Evolutionary conservation across 1,284 basidiomycete genomes (phyloP), one percentile per base, ranked within the genome.

Genomic region (Rhodotorula sp.): DNA sequence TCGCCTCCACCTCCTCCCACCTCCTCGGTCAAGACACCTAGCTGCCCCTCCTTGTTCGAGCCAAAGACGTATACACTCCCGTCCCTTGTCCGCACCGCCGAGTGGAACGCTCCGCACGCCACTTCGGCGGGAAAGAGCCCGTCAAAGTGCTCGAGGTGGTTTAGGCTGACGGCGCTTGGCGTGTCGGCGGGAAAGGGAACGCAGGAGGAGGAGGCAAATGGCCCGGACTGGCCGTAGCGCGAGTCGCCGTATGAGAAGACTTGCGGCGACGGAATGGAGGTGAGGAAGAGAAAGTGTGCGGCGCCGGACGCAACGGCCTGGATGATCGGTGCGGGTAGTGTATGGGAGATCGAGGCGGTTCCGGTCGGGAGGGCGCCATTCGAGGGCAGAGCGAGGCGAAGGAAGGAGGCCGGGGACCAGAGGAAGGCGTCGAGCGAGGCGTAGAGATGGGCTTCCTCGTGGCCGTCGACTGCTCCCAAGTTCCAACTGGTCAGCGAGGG

Each of bases 51-150:
- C 25, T 49, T 61, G 34, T 70, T 63, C 21, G 41, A 52, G 1
- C 74, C 74, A 21, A 74, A 76, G 3, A 66, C 16, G 62, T 74
- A 74, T 2, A 61, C 41, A 4, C 57, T 21, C 5, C 74, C 74
- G 3, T 67, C 53, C 14, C 42, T 21, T 4, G 70, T 70, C n/a
- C 63, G 19, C 1, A 70, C 70, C 1, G 53, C 60, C 12, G 69
- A 71, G 61, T 74, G 72, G n/a, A 72, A 68, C 10, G 66, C 56
- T 4, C 74, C 74, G 17, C 65, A 58, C 1, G 55, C n/a, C n/a
- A 76, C 13, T 13, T 23, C 2, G 27, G 53, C 5, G 14, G 50
- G 42, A 10, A 62, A 44, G 23, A 67, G 59, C 0, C 73, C 71
- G 25, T 74, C 70, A 52, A 74, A 70, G 50, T 54, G 41, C 44